Percentiles rank a stretch among this genome's conserved stretches.
Evolutionary conservation across 2,329 filamentous ascomycete genomes (phyloP).

Genomic region (Penicillium sp.): DNA sequence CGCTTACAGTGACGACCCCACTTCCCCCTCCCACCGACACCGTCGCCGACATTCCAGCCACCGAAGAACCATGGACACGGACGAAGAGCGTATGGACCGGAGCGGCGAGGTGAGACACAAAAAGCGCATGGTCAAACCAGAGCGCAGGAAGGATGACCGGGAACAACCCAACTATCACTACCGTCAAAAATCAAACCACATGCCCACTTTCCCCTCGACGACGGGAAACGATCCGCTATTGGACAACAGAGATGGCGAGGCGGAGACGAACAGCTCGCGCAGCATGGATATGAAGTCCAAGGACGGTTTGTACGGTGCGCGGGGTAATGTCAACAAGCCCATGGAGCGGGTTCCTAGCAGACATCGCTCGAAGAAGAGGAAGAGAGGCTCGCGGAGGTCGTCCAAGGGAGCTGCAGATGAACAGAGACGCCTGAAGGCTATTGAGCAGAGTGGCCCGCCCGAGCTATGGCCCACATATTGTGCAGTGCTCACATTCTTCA

Average conservation of each 20-base stretch:
- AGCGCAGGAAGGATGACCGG: conserved; percentile 78
- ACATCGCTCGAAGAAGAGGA: conserved; percentile 46
- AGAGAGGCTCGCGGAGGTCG: conserved; percentile 65
- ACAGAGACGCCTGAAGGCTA: conserved; percentile 57
- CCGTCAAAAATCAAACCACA: conserved; percentile 88
- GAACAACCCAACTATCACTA: conserved; percentile 97
- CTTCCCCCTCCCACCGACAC: conserved; percentile 41
- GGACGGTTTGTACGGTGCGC: conserved; percentile 35
- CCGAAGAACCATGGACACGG: conserved; percentile 43
- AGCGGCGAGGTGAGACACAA: conserved; percentile 64
- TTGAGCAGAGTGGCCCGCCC: conserved; percentile 69
- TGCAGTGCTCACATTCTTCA: conserved; percentile 91
- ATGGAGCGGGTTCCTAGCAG: conserved; percentile 45
- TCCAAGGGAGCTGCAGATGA: conserved; percentile 62
- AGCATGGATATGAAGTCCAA: conserved; percentile 56
- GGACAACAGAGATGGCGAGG: conserved; percentile 60
- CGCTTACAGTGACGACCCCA: conserved; percentile 41
- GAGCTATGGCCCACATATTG: conserved; percentile 97
- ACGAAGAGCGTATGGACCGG: conserved; percentile 56
- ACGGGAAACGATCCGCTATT: conserved; percentile 88
- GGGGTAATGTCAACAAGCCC: conserved; percentile 40
- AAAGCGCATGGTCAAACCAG: conserved; percentile 83
- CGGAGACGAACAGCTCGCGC: conserved; percentile 61
- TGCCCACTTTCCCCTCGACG: conserved; percentile 84
- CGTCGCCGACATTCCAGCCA: conserved; percentile 48